Evolutionary conservation across 371 early-diverging fungal species (phyloP).

Genomic region (Funneliformis caledonium): DNA sequence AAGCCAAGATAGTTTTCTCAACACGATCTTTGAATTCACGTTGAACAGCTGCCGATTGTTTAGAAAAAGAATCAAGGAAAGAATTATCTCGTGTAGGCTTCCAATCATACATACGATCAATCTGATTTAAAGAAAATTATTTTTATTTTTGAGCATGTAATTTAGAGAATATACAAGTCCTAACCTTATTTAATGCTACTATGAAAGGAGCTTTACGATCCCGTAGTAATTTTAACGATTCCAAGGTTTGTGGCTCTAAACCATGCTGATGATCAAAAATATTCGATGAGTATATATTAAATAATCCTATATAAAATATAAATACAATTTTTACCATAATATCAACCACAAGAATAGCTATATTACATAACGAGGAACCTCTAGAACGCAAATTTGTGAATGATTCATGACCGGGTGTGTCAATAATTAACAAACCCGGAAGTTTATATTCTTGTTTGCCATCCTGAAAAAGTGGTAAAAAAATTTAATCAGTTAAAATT

Average conservation of each 20-base stretch:
- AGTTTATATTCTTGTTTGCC: constrained; percentile 75
- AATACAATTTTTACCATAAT: constrained; percentile 70
- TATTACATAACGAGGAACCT: constrained; percentile 99
- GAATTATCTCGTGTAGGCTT: constrained; percentile 83
- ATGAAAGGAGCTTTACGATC: constrained; percentile 99
- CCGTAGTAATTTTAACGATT: constrained; percentile 94
- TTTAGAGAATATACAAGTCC: not conserved
- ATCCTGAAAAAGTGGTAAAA: constrained; percentile 42
- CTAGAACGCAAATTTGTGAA: constrained; percentile 99
- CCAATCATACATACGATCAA: constrained; percentile 99
- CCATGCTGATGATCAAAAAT: constrained; percentile 70
- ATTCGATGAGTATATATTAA: not conserved
- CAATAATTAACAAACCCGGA: constrained; percentile 99
- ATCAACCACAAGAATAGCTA: constrained; percentile 99
- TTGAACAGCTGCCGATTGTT: constrained; percentile 80
- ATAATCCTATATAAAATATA: not conserved
- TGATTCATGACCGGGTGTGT: constrained; percentile 99
- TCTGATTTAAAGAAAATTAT: constrained; percentile 49
- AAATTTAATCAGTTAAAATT: not conserved
- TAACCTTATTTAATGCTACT: constrained; percentile 97
- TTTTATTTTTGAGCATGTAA: too few relatives aligned
- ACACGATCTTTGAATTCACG: constrained; percentile 93
- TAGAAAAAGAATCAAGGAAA: constrained; percentile 78
- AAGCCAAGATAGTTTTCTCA: constrained; percentile 80
- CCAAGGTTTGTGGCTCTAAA: constrained; percentile 99